These are phyloP conservation scores for Paecilomyces variotii DNA, from an alignment of 2,329 filamentous ascomycete species.

Conservation along the genomic window DNA sequence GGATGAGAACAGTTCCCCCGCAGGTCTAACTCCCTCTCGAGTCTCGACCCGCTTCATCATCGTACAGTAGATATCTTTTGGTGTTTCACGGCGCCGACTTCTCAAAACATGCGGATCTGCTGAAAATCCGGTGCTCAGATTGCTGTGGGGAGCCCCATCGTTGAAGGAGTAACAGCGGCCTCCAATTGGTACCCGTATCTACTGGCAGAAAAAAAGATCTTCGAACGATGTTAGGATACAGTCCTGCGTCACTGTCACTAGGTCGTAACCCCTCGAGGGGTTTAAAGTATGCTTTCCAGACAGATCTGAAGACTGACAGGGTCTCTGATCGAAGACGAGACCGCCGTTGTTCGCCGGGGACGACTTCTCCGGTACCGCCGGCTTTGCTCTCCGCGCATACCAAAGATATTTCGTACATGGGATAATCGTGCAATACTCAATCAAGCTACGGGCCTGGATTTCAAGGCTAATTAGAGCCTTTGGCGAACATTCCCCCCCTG, in stretches of 20 bases:
- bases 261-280: not conserved
- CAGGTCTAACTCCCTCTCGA: not conserved
- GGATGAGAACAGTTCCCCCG: not conserved
- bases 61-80: not conserved
- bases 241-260: not conserved
- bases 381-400: not conserved
- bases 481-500: not conserved
- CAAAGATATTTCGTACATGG: not conserved
- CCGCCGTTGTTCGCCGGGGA: not conserved
- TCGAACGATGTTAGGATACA: not conserved
- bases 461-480: not conserved
- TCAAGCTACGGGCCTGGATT: not conserved
- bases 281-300: not conserved
- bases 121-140: not conserved
- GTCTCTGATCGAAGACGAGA: not conserved
- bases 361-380: not conserved
- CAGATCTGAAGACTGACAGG: not conserved
- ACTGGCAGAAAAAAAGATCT: not conserved
- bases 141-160: not conserved
- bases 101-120: not conserved
- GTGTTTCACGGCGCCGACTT: not conserved
- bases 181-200: not conserved
- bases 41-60: not conserved
- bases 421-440: not conserved
- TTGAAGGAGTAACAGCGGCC: not conserved